Conservation (phyloP, 2,329 filamentous ascomycete genomes). For the Oidium heveae region DNA sequence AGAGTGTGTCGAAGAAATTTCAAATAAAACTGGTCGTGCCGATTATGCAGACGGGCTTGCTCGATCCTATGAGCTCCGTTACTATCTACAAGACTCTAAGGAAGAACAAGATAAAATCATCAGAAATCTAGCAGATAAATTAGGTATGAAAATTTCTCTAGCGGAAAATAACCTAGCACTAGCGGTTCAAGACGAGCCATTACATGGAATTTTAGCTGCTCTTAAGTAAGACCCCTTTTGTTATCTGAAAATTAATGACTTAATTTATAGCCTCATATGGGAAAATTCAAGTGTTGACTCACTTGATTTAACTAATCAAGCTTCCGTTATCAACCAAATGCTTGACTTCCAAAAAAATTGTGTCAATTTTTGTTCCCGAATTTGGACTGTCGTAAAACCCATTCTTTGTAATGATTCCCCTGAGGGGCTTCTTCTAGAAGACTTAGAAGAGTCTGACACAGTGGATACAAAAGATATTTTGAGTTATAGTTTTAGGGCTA, state of each 20-base stretch:
- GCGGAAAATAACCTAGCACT: constrained; percentile 38
- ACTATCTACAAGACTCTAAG: constrained; percentile 24
- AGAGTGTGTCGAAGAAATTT: constrained; percentile 26
- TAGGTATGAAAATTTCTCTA: constrained; percentile 39
- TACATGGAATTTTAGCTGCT: constrained; percentile 46
- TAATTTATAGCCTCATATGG: constrained; percentile 7
- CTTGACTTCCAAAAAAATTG: constrained; percentile 25
- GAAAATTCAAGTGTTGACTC: constrained; percentile 4
- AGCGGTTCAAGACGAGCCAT: constrained; percentile 38
- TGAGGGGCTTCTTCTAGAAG: constrained; percentile 61
- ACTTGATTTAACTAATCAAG: not conserved
- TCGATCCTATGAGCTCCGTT: constrained; percentile 45
- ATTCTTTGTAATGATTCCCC: constrained; percentile 85
- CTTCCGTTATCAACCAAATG: not conserved
- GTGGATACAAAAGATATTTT: constrained; percentile 69
- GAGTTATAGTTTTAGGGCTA: constrained; percentile 81
- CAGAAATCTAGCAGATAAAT: constrained; percentile 27
- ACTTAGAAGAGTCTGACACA: constrained; percentile 44
- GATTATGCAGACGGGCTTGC: constrained; percentile 86
- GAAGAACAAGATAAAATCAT: constrained; percentile 25
- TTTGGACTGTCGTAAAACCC: constrained; percentile 53
- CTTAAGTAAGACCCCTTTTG: constrained; percentile 22
- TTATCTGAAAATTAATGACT: not conserved
- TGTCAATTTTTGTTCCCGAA: constrained; percentile 31
- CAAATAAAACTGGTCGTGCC: constrained; percentile 51